phyloP scores from a whole-genome alignment of 1,284 basidiomycete species.

The Cutaneotrichosporon dermatis region DNA sequence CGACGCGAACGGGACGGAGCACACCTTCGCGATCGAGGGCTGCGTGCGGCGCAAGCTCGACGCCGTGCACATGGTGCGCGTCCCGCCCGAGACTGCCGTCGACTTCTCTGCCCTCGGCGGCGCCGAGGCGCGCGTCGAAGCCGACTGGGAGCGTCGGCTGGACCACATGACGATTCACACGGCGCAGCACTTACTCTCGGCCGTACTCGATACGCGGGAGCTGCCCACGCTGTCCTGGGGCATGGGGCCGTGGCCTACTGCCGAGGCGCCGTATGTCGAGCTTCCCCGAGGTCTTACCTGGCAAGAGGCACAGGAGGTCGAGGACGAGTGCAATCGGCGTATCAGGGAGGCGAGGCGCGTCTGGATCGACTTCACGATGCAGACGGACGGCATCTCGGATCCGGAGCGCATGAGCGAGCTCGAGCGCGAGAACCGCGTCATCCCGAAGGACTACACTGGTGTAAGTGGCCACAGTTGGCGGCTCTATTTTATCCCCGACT shows the following conservation, averaged over 20 bases:
- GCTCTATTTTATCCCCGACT: too few relatives aligned
- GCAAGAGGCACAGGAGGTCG: slow-evolving; percentile 61
- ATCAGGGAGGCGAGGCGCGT: slow-evolving; percentile 42
- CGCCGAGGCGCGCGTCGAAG: slow-evolving; percentile 56
- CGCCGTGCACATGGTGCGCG: slow-evolving; percentile 69
- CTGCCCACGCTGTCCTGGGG: slow-evolving; percentile 79
- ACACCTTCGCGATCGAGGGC: slow-evolving; percentile 62
- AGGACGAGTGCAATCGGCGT: slow-evolving; percentile 62
- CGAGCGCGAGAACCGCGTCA: slow-evolving; percentile 67
- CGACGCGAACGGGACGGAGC: slow-evolving; percentile 43
- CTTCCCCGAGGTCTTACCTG: slow-evolving; percentile 63
- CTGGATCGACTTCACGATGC: slow-evolving; percentile 40
- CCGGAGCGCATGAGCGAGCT: slow-evolving; percentile 30
- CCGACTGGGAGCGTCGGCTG: slow-evolving; percentile 64
- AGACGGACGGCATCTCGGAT: slow-evolving; percentile 17
- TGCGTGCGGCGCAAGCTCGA: slow-evolving; percentile 67
- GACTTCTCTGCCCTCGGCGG: slow-evolving; percentile 51
- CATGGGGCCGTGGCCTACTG: slow-evolving; percentile 52
- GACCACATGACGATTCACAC: slow-evolving; percentile 85
- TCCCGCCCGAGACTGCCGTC: slow-evolving; percentile 40
- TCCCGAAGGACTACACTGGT: slow-evolving; percentile 46
- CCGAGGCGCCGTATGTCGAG: slow-evolving; percentile 72
- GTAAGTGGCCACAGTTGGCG: slow-evolving; percentile 36
- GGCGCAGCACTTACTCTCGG: slow-evolving; percentile 76
- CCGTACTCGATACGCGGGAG: slow-evolving; percentile 65